Conservation (phyloP, 768 basidiomycete species). For the Kwoniella heveanensis region DNA sequence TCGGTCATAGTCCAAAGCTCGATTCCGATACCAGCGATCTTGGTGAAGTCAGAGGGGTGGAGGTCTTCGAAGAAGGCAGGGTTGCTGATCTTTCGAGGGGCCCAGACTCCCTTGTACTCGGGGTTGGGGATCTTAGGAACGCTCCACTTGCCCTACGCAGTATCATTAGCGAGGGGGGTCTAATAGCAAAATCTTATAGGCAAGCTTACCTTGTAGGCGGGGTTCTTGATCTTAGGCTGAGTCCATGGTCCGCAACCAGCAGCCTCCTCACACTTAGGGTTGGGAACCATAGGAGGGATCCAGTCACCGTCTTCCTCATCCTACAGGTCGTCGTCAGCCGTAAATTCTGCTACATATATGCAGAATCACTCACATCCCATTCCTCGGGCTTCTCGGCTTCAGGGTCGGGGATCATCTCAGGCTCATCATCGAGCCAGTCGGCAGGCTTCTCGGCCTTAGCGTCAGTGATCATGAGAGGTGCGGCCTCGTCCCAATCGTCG, state of each 20-base stretch:
- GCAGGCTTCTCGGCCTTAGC: slow-evolving; percentile 85
- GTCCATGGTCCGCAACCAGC: slow-evolving; percentile 97
- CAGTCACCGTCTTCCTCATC: slow-evolving; percentile 99
- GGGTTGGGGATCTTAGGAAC: slow-evolving; percentile 96
- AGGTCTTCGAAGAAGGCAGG: slow-evolving; percentile 86
- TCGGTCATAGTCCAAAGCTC: slow-evolving; percentile 99
- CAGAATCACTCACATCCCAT: slow-evolving; percentile 67
- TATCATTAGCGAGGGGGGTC: no score
- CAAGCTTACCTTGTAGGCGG: slow-evolving; percentile 73
- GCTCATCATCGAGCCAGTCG: slow-evolving; percentile 93
- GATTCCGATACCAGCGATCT: slow-evolving; percentile 93
- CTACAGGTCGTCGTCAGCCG: slow-evolving; percentile 9
- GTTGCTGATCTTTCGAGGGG: slow-evolving; percentile 86
- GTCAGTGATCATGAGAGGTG: slow-evolving; percentile 87
- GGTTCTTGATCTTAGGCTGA: slow-evolving; percentile 86
- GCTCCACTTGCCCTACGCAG: slow-evolving; percentile 82
- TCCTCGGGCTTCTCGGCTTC: slow-evolving; percentile 90
- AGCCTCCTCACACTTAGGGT: slow-evolving; percentile 86
- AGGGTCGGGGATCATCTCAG: slow-evolving; percentile 78
- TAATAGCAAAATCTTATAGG: no score
- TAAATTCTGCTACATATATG: neutral
- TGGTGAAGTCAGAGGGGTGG: slow-evolving; percentile 77
- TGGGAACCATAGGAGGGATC: slow-evolving; percentile 84
- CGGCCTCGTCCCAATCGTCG: slow-evolving; percentile 96
- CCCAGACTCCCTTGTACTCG: slow-evolving; percentile 93